These are phyloP conservation scores for Papilionanthe hybrid DNA, from an alignment of 116 monocot species.

Conservation along the genomic window DNA sequence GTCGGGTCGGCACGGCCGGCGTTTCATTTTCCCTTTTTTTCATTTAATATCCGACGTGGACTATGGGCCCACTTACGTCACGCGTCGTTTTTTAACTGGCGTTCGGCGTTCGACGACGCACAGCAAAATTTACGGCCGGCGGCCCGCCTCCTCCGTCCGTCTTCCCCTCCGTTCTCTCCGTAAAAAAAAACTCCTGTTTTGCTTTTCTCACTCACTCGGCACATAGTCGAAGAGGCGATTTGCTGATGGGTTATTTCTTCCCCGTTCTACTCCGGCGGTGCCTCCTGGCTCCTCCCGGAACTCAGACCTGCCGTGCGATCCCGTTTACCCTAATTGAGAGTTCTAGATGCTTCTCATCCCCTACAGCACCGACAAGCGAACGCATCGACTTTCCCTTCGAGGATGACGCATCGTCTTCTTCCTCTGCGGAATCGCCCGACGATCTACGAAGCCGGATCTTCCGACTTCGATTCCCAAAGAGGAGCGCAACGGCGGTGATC, in stretches of 20 bases:
- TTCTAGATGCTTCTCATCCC: not conserved
- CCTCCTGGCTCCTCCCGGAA: not conserved
- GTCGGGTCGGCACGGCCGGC: no score
- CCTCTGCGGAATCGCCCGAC: slow-evolving; percentile 12
- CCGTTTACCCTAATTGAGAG: not conserved
- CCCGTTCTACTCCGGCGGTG: slow-evolving; percentile 4
- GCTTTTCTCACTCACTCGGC: not conserved
- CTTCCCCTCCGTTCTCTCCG: no score
- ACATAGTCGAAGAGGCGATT: not conserved
- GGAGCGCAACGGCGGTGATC: slow-evolving; percentile 80
- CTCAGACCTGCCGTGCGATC: no score
- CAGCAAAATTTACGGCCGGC: no score
- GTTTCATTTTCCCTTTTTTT: no score
- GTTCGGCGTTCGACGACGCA: no score
- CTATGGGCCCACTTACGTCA: no score
- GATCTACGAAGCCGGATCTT: slow-evolving; percentile 65
- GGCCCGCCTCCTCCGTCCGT: no score
- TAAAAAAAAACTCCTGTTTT: not conserved
- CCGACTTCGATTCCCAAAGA: slow-evolving; percentile 76
- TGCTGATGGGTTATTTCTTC: not conserved
- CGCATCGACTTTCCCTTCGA: not conserved
- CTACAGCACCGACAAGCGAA: not conserved
- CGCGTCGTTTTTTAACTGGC: no score
- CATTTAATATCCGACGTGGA: no score
- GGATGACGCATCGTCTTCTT: not conserved